Conservation (phyloP, 2,329 filamentous ascomycete genomes). For the Cladosporium cucumerinum region DNA sequence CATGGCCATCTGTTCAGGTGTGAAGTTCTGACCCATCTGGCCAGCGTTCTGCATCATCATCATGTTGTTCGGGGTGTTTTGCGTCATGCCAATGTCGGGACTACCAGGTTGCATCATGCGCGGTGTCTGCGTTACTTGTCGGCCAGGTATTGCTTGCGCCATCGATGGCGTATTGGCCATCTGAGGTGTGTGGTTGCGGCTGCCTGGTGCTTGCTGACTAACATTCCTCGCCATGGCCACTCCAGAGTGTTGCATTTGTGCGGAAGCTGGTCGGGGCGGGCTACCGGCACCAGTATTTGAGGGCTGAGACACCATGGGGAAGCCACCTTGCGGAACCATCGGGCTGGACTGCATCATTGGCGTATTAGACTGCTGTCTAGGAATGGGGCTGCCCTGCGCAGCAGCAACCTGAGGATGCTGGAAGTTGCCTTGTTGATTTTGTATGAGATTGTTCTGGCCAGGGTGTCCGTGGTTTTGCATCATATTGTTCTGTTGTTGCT, state of each 20-base stretch:
- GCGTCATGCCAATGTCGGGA: conserved; percentile 31
- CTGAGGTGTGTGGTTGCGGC: conserved; percentile 37
- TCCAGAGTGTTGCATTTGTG: conserved; percentile 47
- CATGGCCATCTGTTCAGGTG: conserved; percentile 33
- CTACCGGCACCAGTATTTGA: conserved; percentile 60
- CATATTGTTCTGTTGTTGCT: conserved; percentile 29
- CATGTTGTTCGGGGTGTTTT: conserved; percentile 27
- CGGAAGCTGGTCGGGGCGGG: conserved; percentile 64
- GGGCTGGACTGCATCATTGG: conserved; percentile 46
- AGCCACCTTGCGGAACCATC: conserved; percentile 41
- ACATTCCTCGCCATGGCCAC: conserved; percentile 37
- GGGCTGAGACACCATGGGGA: conserved; percentile 57
- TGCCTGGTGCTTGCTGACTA: conserved; percentile 37
- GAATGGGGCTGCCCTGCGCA: conserved; percentile 61
- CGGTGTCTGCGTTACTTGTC: conserved; percentile 38
- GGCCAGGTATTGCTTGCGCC: conserved; percentile 32
- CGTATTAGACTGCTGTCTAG: conserved; percentile 46
- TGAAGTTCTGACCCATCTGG: conserved; percentile 27
- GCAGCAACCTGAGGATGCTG: conserved; percentile 23
- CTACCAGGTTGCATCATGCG: conserved; percentile 36
- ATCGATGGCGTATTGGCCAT: conserved; percentile 39
- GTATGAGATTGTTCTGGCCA: conserved; percentile 37
- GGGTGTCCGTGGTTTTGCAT: conserved; percentile 37
- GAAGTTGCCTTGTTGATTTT: conserved; percentile 18
- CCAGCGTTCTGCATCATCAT: conserved; percentile 31